Conservation (phyloP, 2,329 filamentous ascomycete genomes). For the Lachnellula occidentalis region DNA sequence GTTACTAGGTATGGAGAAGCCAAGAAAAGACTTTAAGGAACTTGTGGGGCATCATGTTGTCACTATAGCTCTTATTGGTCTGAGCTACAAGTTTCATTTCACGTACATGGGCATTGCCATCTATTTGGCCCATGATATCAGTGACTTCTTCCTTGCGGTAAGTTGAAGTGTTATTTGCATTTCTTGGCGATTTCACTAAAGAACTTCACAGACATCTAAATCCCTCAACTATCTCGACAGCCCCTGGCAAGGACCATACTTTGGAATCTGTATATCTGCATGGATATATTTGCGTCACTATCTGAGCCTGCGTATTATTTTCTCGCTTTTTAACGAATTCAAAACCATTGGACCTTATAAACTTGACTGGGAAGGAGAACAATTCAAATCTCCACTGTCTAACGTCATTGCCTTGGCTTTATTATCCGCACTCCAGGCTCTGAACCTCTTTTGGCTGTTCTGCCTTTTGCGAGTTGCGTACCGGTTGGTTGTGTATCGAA, state of each 20-base stretch:
- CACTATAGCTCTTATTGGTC: conserved; percentile 72
- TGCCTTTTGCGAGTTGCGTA: conserved; percentile 71
- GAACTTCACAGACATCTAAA: conserved; percentile 67
- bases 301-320: conserved; percentile 72
- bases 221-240: conserved; percentile 85
- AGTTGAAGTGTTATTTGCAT: conserved; percentile 32
- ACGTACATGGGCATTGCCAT: conserved; percentile 91
- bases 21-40: conserved; percentile 91
- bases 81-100: conserved; percentile 95
- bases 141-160: conserved; percentile 92
- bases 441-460: conserved; percentile 80
- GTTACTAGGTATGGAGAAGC: conserved; percentile 83
- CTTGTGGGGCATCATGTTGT: conserved; percentile 88
- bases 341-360: conserved; percentile 68
- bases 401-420: conserved; percentile 63
- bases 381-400: conserved; percentile 70
- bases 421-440: conserved; percentile 61
- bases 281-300: conserved; percentile 92
- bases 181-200: background rate
- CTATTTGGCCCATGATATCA: conserved; percentile 91
- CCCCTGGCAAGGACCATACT: conserved; percentile 75
- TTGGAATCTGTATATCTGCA: conserved; percentile 70
- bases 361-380: conserved; percentile 68
- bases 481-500: conserved; percentile 57
- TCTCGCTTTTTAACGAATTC: conserved; percentile 70